Percentiles rank a stretch among this genome's conserved stretches.
Conservation (phyloP, 352 stramenopile genomes). For the Hyaloperonospora brassicae region DNA sequence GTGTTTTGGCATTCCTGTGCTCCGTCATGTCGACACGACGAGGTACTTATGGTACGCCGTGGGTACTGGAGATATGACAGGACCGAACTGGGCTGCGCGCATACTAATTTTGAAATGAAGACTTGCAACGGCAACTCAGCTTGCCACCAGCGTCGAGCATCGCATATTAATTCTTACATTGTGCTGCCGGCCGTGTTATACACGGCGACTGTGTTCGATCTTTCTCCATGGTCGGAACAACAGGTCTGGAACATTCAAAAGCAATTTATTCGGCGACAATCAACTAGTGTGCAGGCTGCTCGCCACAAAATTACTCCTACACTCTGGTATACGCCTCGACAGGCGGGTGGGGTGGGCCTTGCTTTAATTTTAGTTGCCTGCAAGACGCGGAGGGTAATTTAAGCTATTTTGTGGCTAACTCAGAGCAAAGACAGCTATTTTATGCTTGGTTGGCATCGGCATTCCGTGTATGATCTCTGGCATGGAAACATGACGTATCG, state of each 20-base stretch:
- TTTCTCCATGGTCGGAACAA: not conserved
- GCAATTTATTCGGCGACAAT: not conserved
- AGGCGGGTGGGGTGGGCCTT: too few species aligned
- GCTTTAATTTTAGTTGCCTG: too few species aligned
- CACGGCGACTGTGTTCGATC: not conserved
- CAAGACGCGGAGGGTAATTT: too few species aligned
- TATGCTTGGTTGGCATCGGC: not conserved
- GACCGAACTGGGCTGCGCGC: not conserved
- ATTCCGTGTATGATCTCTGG: too few species aligned
- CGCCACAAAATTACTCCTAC: not conserved
- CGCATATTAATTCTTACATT: not conserved
- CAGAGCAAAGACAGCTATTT: not conserved
- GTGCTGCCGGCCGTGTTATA: not conserved
- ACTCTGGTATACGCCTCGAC: conserved; percentile 12
- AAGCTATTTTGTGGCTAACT: not conserved
- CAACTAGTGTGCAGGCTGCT: not conserved
- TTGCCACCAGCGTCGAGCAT: not conserved
- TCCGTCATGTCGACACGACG: not conserved
- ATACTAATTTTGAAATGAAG: not conserved
- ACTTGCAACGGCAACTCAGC: not conserved
- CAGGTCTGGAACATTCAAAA: not conserved
- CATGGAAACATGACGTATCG: too few species aligned
- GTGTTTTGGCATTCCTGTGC: too few species aligned
- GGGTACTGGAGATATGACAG: not conserved
- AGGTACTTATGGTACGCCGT: not conserved